These are phyloP conservation scores for Rosa lucieae DNA, from an alignment of 306 rosid genomes.

Conservation along the genomic window DNA sequence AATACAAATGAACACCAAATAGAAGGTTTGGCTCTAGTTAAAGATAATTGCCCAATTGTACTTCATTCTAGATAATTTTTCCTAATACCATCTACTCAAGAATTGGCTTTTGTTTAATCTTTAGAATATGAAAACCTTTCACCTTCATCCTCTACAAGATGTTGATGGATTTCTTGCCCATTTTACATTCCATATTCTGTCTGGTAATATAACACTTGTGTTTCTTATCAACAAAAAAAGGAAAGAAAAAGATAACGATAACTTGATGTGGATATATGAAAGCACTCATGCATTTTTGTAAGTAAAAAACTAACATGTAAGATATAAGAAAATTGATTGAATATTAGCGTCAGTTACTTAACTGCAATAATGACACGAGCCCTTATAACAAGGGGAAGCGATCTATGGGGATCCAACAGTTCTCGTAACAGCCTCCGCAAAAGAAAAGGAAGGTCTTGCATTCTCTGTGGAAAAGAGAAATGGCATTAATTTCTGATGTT, in stretches of 20 bases:
- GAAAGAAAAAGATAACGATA: not conserved
- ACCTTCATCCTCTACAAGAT: not conserved
- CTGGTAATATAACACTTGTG: not conserved
- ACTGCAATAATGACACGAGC: constrained; percentile 71
- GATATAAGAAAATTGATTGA: not conserved
- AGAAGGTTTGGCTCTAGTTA: not conserved
- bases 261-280: not conserved
- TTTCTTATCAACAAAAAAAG: not conserved
- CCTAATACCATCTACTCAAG: not conserved
- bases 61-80: not conserved
- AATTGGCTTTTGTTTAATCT: not conserved
- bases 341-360: constrained; percentile 35
- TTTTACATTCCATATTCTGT: not conserved
- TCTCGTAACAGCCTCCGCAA: constrained; percentile 66
- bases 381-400: constrained; percentile 82
- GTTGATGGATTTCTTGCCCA: not conserved
- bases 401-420: constrained; percentile 63
- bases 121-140: not conserved
- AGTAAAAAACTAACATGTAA: not conserved
- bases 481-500: constrained; percentile 6
- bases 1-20: not conserved
- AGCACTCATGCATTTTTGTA: not conserved
- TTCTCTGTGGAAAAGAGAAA: constrained; percentile 44
- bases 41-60: not conserved
- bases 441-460: constrained; percentile 82